These are phyloP conservation scores for Diaporthe ampelina DNA, from an alignment of 2,329 filamentous ascomycete genomes.

Conservation along the genomic window DNA sequence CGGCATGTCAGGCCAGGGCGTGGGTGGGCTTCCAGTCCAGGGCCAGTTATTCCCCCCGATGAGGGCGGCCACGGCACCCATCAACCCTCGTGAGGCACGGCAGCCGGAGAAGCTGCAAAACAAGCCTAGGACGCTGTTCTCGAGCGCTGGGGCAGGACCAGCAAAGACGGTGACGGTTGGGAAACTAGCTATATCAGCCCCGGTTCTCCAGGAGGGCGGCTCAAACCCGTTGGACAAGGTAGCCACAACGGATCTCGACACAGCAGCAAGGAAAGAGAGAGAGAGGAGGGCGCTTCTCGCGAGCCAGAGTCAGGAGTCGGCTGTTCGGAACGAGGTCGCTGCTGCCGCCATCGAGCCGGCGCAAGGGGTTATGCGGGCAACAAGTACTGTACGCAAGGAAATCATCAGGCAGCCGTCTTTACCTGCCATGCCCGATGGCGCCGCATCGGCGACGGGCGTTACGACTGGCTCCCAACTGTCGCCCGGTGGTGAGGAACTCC, in stretches of 20 bases:
- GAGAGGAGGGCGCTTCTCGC: slow-evolving; percentile 55
- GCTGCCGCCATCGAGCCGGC: slow-evolving; percentile 43
- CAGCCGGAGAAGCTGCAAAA: slow-evolving; percentile 47
- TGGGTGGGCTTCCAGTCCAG: slow-evolving; percentile 56
- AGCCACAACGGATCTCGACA: slow-evolving; percentile 63
- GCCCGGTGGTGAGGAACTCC: slow-evolving; percentile 63
- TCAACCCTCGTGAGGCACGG: slow-evolving; percentile 41
- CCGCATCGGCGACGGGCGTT: slow-evolving; percentile 51
- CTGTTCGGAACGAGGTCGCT: neutral
- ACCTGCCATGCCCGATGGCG: slow-evolving; percentile 43
- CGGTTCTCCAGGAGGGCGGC: slow-evolving; percentile 58
- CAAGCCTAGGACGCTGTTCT: slow-evolving; percentile 25
- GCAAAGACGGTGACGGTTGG: slow-evolving; percentile 47
- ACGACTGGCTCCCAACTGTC: slow-evolving; percentile 65
- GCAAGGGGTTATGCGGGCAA: slow-evolving; percentile 52
- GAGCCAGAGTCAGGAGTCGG: neutral
- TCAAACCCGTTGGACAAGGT: slow-evolving; percentile 60
- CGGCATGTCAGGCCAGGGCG: slow-evolving; percentile 51
- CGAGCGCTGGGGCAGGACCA: slow-evolving; percentile 23
- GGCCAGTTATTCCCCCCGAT: slow-evolving; percentile 59
- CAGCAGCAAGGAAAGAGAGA: slow-evolving; percentile 62
- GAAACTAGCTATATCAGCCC: slow-evolving; percentile 64
- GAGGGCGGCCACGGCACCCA: slow-evolving; percentile 49
- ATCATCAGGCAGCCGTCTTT: slow-evolving; percentile 47
- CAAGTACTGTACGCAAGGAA: slow-evolving; percentile 56